phyloP scores from a whole-genome alignment of 2,329 filamentous ascomycete species.

The Diaporthe destruens region DNA sequence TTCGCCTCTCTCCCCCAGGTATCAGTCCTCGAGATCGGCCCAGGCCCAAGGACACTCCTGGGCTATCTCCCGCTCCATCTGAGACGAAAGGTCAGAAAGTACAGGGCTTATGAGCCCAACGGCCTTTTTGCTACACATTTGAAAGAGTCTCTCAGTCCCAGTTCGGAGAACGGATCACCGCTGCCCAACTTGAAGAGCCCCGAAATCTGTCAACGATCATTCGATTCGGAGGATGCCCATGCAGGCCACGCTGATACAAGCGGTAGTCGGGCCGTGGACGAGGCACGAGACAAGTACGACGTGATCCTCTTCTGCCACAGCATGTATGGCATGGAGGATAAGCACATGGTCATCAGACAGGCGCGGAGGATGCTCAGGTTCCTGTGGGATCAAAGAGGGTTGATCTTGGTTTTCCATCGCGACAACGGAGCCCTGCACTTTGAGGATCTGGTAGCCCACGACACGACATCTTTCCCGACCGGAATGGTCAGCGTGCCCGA shows the following conservation, averaged over 20 bases:
- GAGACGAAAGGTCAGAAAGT: slow-evolving; percentile 60
- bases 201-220: slow-evolving; percentile 55
- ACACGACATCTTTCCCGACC: slow-evolving; percentile 59
- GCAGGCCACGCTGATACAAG: slow-evolving; percentile 41
- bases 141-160: slow-evolving; percentile 55
- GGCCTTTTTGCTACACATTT: slow-evolving; percentile 58
- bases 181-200: slow-evolving; percentile 58
- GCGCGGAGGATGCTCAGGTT: slow-evolving; percentile 62
- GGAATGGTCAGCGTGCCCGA: slow-evolving; percentile 59
- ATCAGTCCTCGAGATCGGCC: slow-evolving; percentile 71
- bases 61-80: slow-evolving; percentile 58
- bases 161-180: slow-evolving; percentile 48
- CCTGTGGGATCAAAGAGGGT: slow-evolving; percentile 50
- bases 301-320: slow-evolving; percentile 73
- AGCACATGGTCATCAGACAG: slow-evolving; percentile 58
- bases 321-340: slow-evolving; percentile 70
- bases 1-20: slow-evolving; percentile 56
- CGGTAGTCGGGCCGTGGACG: slow-evolving; percentile 41
- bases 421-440: slow-evolving; percentile 55
- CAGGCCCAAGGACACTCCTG: slow-evolving; percentile 68
- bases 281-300: slow-evolving; percentile 58
- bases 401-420: slow-evolving; percentile 70
- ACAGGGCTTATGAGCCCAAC: slow-evolving; percentile 68
- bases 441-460: slow-evolving; percentile 61
- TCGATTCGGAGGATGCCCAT: slow-evolving; percentile 50